Conservation (phyloP, 371 early-diverging fungal genomes). For the Rhizopus delemar region DNA sequence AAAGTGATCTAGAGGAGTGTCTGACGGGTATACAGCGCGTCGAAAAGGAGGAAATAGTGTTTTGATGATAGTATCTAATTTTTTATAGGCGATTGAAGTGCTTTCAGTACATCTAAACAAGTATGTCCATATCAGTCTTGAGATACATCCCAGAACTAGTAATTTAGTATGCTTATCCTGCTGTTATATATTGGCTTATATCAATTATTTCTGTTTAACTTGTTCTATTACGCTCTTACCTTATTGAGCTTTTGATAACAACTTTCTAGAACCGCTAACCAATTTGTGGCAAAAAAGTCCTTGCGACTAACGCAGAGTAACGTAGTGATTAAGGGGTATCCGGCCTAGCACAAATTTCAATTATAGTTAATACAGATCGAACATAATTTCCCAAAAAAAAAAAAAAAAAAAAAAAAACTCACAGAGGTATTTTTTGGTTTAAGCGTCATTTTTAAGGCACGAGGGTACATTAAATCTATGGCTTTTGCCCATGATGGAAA, state of each 20-base stretch:
- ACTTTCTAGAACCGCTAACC: slow-evolving; percentile 73
- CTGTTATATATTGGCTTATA: background rate
- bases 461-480: slow-evolving; percentile 87
- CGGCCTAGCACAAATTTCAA: slow-evolving; percentile 49
- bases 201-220: background rate
- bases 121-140: slow-evolving; percentile 91
- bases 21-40: slow-evolving; percentile 70
- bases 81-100: slow-evolving; percentile 56
- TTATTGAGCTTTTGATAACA: slow-evolving; percentile 77
- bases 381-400: background rate
- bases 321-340: slow-evolving; percentile 85
- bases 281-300: slow-evolving; percentile 85
- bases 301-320: slow-evolving; percentile 85
- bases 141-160: slow-evolving; percentile 76
- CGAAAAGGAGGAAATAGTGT: slow-evolving; percentile 71
- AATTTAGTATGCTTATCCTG: slow-evolving; percentile 74
- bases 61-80: slow-evolving; percentile 67
- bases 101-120: slow-evolving; percentile 85
- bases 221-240: slow-evolving; percentile 39
- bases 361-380: background rate
- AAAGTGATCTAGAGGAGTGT: slow-evolving; percentile 72
- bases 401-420: slow-evolving; percentile 2
- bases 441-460: slow-evolving; percentile 85
- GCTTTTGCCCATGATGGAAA: slow-evolving; percentile 90
- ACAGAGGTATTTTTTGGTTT: slow-evolving; percentile 79